Percentiles rank a stretch among this genome's conserved stretches.
Evolutionary conservation across 108 stramenopile genomes (phyloP).

Genomic region (Skeletonema potamos): DNA sequence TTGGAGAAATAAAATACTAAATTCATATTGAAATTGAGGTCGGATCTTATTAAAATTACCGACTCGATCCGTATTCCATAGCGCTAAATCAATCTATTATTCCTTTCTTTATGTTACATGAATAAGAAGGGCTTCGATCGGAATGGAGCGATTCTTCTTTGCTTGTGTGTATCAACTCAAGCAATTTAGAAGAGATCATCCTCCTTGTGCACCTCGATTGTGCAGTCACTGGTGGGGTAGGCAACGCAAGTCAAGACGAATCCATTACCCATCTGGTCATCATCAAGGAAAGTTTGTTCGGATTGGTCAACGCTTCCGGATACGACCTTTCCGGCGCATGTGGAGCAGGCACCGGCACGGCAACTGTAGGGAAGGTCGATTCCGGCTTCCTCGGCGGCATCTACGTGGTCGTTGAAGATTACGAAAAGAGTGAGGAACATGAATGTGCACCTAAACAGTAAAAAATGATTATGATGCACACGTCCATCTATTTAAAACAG

Average conservation of each 20-base stretch:
- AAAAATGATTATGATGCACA: not conserved
- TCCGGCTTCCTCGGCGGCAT: slow-evolving; percentile 30
- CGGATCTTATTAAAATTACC: not conserved
- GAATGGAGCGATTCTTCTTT: not conserved
- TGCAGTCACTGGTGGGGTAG: not conserved
- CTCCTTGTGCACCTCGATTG: slow-evolving; percentile 16
- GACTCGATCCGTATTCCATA: not conserved
- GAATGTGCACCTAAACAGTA: not conserved
- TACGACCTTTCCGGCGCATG: slow-evolving; percentile 22
- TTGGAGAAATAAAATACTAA: not conserved
- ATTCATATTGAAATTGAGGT: not conserved
- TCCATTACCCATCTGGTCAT: slow-evolving; percentile 17
- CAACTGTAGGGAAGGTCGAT: slow-evolving; percentile 35
- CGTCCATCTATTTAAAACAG: not conserved
- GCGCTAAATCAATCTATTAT: not conserved
- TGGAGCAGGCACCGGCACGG: slow-evolving; percentile 38
- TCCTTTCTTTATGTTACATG: not conserved
- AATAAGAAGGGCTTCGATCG: not conserved
- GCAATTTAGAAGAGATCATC: slow-evolving; percentile 25
- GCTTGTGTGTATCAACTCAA: not conserved
- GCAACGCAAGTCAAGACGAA: slow-evolving; percentile 37
- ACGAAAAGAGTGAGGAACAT: not conserved
- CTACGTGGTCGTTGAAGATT: not conserved
- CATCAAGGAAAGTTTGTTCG: slow-evolving; percentile 35
- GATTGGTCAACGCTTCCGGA: slow-evolving; percentile 18